phyloP scores from a whole-genome alignment of 495 filamentous ascomycete genomes.

The Trichodelitschia bisporula region DNA sequence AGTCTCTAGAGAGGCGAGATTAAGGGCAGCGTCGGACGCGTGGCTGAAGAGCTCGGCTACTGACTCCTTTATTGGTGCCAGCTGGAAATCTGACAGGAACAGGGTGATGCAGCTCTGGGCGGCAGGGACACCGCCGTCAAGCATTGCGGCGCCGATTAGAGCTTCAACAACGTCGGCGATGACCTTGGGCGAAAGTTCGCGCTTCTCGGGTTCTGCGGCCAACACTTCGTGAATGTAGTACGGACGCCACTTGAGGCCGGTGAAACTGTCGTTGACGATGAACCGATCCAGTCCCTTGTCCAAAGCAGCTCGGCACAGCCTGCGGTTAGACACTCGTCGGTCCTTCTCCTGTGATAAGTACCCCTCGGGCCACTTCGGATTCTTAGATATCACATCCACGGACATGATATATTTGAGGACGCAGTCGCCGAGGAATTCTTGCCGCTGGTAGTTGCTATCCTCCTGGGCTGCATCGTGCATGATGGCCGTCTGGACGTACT shows the following conservation, averaged over 20 bases:
- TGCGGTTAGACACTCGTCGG: constrained; percentile 44
- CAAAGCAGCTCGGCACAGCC: constrained; percentile 37
- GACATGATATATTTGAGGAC: constrained; percentile 60
- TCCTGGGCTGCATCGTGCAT: constrained; percentile 36
- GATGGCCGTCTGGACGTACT: constrained; percentile 47
- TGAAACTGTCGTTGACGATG: constrained; percentile 47
- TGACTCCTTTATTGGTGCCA: constrained; percentile 2
- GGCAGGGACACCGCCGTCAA: constrained; percentile 41
- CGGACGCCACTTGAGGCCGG: constrained; percentile 44
- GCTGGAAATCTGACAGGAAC: constrained; percentile 26
- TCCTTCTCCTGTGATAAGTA: constrained; percentile 46
- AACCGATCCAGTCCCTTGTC: constrained; percentile 41
- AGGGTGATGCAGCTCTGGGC: constrained; percentile 37
- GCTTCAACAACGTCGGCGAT: constrained; percentile 81
- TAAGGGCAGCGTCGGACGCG: no score
- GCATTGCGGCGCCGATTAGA: constrained; percentile 52
- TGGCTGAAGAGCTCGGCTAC: constrained; percentile 3
- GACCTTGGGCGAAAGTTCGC: constrained; percentile 41
- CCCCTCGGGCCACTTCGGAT: constrained; percentile 53
- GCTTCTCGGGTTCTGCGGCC: constrained; percentile 10
- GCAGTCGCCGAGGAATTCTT: constrained; percentile 76
- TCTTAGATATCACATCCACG: constrained; percentile 36
- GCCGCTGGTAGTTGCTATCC: constrained; percentile 49
- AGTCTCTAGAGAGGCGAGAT: constrained; percentile 22
- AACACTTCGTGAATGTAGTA: constrained; percentile 30